phyloP scores from a whole-genome alignment of 352 stramenopile species.

The Phytophthora brassicae region DNA sequence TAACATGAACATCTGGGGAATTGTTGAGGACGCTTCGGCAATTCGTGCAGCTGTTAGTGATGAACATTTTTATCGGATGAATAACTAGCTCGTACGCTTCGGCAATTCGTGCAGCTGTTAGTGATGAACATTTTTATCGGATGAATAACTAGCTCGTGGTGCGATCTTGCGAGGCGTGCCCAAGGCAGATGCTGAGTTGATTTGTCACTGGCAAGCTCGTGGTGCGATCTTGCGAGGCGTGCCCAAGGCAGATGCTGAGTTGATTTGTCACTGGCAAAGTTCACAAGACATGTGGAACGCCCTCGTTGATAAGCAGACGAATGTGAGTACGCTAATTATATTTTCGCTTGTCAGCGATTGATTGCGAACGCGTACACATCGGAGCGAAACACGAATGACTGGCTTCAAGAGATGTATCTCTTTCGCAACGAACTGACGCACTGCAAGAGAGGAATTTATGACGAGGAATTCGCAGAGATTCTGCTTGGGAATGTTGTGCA shows the following conservation, averaged over 20 bases:
- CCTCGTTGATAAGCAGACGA: neutral
- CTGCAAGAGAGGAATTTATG: slow-evolving; percentile 1
- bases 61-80: neutral
- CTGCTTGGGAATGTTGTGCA: slow-evolving; percentile 1
- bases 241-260: neutral
- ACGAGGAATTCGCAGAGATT: slow-evolving; percentile 10
- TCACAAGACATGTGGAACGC: slow-evolving; percentile 2
- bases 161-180: neutral
- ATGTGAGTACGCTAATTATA: slow-evolving; percentile 7
- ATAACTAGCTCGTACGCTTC: too few species aligned
- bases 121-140: too few species aligned
- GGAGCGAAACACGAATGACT: slow-evolving; percentile 1
- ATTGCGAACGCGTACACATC: slow-evolving; percentile 1
- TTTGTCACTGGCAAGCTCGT: slow-evolving; percentile 5
- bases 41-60: too few species aligned
- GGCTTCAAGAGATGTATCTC: slow-evolving; percentile 9
- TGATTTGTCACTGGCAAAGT: slow-evolving; percentile 7
- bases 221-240: slow-evolving; percentile 2
- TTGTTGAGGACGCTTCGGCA: neutral
- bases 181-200: slow-evolving; percentile 5
- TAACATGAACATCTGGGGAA: neutral
- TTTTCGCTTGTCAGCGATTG: neutral
- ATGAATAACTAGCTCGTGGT: slow-evolving; percentile 3
- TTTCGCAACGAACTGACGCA: neutral
- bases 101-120: too few species aligned